Base-by-base conservation (phyloP, 306 rosid species). In the Medicago lupulina region DNA sequence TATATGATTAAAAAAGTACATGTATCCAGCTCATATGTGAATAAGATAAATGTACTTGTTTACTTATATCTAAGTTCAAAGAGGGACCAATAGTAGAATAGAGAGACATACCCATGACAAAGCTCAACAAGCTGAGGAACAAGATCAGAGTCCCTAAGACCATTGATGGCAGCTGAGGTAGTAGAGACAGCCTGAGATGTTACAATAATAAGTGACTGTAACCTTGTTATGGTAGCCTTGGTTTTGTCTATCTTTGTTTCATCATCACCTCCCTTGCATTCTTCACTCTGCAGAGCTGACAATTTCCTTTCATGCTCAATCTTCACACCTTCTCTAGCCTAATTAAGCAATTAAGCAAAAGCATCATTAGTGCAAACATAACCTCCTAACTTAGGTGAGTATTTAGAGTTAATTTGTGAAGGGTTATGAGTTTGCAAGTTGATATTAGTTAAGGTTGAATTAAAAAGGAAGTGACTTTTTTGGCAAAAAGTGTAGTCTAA, bases 171-270 rank as follows among this genome's bases (percentile, higher is more conserved):
- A 6, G 93, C 82, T 57, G 99, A 92, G 79, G 99, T 95, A 65
- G 99, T 89, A 59, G 92, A 85, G 66, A 95, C 99, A 17, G 97
- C 99, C 71, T 95, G 96, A 77, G 99, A 95, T 67, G 97, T 90
- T 83, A 92, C 99, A 70, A 85, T 71, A 76, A 90, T 92, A 21
- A 95, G 87, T 8, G 97, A 92, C 76, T 95, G 97, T 78, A 95
- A 88, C 86, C 84, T 90, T 64, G 83, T 85, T 82, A 95, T 89
- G 40, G 91, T 85, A 58, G 96, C 83, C 84, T 95, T 95, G 79
- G 97, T 95, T 84, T 90, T 90, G 85, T 86, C 87, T 65, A 92
- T 51, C 89, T 92, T 92, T 65, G 85, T 69, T 85, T 89, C 93
- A 60, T 89, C 92, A 60, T 92, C 91, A 67, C 87, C 93, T n/a